Evolutionary conservation across 2,329 filamentous ascomycete genomes (phyloP), one percentile per base, ranked within the genome.

Genomic region (Pestalotiopsis sp.): DNA sequence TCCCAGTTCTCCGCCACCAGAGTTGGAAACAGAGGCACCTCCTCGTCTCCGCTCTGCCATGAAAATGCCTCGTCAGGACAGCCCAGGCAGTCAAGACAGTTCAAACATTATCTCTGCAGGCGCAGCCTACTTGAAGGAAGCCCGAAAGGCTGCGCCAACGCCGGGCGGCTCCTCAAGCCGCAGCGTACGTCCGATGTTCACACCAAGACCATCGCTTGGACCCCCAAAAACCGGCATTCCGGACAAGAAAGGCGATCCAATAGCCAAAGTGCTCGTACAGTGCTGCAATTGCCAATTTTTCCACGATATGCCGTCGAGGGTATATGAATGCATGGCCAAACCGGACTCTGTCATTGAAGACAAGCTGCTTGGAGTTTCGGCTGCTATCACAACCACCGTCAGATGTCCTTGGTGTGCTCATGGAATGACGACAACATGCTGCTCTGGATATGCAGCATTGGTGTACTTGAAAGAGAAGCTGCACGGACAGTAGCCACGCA

Each of bases 341-440:
- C 87, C 88, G 0, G 84, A 88, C 60, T 82, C 82, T 3, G 78
- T 88, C 13, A 81, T 90, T 13, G 82, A 84, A 65, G 84, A 86
- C 62, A 81, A 81, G 66, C 77, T 79, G 38, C 77, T 84, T 5
- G 86, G 86, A 0, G 86, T 88, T 57, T 83, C 83, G 56, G 87
- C 87, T 1, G 80, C 85, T 6, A 83, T 90, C 58, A 88, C 84
- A 9, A 89, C 89, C 70, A 87, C 85, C 74, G 87, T 91, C 30
- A 87, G 86, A 71, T 93, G 91, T 75, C 90, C 90, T 9, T 93
- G 91, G 91, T 93, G 91, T 76, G 82, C 82, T 57, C 91, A 93
- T 79, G 85, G 86, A 63, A 92, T 93, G 90, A 89, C 83, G 71
- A 90, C 85, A 14, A 81, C 79, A 68, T 93, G 91, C 78, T 93